Evolutionary conservation across 164 flowering plant genomes (phyloP).

Genomic region (Malania oleifera): DNA sequence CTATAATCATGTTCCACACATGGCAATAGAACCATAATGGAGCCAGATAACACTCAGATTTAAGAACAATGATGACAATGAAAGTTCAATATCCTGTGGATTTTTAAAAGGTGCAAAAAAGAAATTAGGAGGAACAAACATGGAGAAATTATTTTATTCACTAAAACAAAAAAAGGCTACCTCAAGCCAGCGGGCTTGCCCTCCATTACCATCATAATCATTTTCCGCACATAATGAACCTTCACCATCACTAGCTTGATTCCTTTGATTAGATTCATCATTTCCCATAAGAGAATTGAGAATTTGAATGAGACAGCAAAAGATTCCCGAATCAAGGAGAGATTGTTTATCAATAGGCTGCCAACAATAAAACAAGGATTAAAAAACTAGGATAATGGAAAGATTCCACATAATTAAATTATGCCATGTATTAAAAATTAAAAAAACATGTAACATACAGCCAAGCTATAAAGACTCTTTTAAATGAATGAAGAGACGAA

Average conservation of each 20-base stretch:
- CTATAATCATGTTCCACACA: no score
- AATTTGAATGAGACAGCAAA: slow-evolving; percentile 90
- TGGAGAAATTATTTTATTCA: no score
- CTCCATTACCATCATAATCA: slow-evolving; percentile 26
- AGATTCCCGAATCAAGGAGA: slow-evolving; percentile 94
- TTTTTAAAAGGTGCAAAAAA: neutral
- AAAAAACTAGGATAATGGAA: neutral
- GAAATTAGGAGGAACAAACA: neutral
- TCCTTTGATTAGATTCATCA: slow-evolving; percentile 30
- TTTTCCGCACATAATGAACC: slow-evolving; percentile 19
- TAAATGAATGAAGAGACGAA: slow-evolving; percentile 9
- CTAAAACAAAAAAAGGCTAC: slow-evolving; percentile 42
- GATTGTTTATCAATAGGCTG: slow-evolving; percentile 98
- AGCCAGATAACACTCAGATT: neutral
- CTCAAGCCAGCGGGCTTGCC: slow-evolving; percentile 70
- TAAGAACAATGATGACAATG: neutral
- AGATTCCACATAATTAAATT: neutral
- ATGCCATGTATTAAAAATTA: neutral
- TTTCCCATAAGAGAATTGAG: slow-evolving; percentile 75
- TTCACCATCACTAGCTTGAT: slow-evolving; percentile 20
- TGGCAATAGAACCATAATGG: no score
- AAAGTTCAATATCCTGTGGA: neutral
- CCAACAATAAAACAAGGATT: slow-evolving; percentile 10
- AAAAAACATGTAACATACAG: neutral
- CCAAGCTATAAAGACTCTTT: neutral